phyloP scores from a whole-genome alignment of 352 stramenopile species.

The Phytopythium boreale region DNA sequence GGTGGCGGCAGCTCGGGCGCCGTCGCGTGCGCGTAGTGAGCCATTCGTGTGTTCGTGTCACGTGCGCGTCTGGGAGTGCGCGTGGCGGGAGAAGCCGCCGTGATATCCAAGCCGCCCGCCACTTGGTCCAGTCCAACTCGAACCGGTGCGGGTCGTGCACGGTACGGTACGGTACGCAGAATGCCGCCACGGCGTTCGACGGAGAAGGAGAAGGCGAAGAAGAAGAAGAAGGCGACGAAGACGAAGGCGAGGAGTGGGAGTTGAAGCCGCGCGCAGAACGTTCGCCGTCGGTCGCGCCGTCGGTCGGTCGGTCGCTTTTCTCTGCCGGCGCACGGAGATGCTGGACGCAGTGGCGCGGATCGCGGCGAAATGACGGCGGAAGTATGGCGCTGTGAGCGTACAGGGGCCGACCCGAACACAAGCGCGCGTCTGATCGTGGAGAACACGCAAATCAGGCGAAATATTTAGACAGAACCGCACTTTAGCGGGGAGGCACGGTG shows the following conservation, averaged over 20 bases:
- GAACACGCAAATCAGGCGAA: not conserved
- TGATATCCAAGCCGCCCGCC: not conserved
- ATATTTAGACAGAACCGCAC: not conserved
- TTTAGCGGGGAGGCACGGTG: not conserved
- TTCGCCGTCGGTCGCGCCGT: not conserved
- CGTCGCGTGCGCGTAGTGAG: not conserved
- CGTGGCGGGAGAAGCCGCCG: not conserved
- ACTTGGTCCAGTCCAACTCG: not conserved
- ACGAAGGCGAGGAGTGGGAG: not conserved
- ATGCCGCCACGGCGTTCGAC: not conserved
- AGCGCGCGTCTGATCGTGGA: not conserved
- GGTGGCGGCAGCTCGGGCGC: slow-evolving; percentile 6
- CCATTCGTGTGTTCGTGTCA: not conserved
- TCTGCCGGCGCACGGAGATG: not conserved
- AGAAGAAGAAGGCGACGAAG: not conserved
- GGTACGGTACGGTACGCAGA: not conserved
- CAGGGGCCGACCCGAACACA: not conserved
- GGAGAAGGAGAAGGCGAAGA: not conserved
- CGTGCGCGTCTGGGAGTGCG: not conserved
- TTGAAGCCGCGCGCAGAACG: not conserved
- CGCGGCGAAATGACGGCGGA: not conserved
- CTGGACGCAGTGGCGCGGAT: not conserved
- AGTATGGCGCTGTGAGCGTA: not conserved
- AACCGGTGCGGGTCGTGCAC: not conserved
- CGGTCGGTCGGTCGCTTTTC: slow-evolving; percentile 1